Percentiles rank a stretch among this genome's conserved stretches.
Evolutionary conservation across 345 rosid species (phyloP).

Genomic region (Camelina neglecta): DNA sequence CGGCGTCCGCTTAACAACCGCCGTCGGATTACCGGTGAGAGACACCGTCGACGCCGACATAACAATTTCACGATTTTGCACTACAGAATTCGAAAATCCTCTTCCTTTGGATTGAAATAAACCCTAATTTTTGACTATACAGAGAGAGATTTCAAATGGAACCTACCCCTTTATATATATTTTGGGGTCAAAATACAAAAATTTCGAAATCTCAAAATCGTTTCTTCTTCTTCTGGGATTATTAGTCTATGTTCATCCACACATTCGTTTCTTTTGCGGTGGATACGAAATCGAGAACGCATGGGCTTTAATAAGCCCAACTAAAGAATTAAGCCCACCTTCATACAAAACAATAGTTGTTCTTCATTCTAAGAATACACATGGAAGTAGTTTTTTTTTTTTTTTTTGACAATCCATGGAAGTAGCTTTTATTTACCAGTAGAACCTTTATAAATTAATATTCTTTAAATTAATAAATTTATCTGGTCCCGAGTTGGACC

Average conservation of each 20-base stretch:
- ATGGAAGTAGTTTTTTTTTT: too few species aligned
- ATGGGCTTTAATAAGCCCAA: slow-evolving; percentile 22
- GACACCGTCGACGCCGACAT: slow-evolving; percentile 93
- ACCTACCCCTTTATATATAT: too few species aligned
- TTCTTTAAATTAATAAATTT: too few species aligned
- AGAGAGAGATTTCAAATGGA: slow-evolving; percentile 26
- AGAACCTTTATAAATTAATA: too few species aligned
- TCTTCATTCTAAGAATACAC: too few species aligned
- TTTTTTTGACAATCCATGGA: too few species aligned
- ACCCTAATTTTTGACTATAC: slow-evolving; percentile 31
- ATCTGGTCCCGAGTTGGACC: too few species aligned
- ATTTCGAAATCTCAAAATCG: slow-evolving; percentile 19
- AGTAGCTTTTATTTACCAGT: too few species aligned
- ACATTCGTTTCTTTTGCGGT: background rate
- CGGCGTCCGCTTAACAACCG: slow-evolving; percentile 60
- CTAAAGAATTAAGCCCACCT: background rate
- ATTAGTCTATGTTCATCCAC: too few species aligned
- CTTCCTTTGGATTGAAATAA: background rate
- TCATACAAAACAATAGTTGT: too few species aligned
- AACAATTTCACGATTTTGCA: background rate
- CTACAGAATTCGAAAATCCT: slow-evolving; percentile 6
- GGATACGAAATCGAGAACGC: background rate
- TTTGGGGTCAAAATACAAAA: background rate
- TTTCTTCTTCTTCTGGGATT: background rate
- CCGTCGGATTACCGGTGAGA: slow-evolving; percentile 52